Base-by-base conservation (phyloP, 371 early-diverging fungal genomes). In the Zychaea mexicana region DNA sequence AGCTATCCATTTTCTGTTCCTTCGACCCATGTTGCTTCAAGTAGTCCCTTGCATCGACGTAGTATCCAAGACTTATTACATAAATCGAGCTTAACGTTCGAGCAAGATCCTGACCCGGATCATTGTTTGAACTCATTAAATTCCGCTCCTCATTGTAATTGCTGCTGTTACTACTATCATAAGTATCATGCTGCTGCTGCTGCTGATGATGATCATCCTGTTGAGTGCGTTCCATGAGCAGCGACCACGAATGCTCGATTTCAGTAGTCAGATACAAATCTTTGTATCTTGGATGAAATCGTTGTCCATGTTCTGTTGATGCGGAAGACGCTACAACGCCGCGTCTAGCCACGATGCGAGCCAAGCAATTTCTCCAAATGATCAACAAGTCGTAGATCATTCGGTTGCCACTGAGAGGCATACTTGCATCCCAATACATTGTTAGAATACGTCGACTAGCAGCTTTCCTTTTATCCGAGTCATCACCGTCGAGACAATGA, bases 21-120 rank as follows among this genome's bases (percentile, higher is more conserved):
- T 74, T 72, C 28, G 68, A 71, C 39, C 73, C 76, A 7, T 77
- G 77, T 62, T 85, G 79, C 15, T 76, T 71, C 31, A 58, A 24
- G 38, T 77, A 82, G 21, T 75, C 68, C 17, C 76, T 74, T 60
- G 85, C 77, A 52, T 88, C 87, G 1, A 81, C 75, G 67, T 82
- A 84, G 65, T 85, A 85, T 10, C 77, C 81, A 24, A 85, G 64
- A 19, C 84, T 79, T 78, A 83, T 84, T 15, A 80, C 79, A 73
- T 83, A 84, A n/a, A 79, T 72, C 2, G 70, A 67, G 6, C 81
- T 68, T 57, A 86, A 52, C 70, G 77, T 77, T 47, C 73, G 49
- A 49, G 26, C 24, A 4, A 22, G 9, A 24, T 66, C 67, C 72
- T 66, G 33, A 71, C 47, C 39, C n/a, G n/a, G n/a, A n/a, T n/a